Conservation (phyloP, 2,329 filamentous ascomycete genomes). For the Didymellaceae sp. region DNA sequence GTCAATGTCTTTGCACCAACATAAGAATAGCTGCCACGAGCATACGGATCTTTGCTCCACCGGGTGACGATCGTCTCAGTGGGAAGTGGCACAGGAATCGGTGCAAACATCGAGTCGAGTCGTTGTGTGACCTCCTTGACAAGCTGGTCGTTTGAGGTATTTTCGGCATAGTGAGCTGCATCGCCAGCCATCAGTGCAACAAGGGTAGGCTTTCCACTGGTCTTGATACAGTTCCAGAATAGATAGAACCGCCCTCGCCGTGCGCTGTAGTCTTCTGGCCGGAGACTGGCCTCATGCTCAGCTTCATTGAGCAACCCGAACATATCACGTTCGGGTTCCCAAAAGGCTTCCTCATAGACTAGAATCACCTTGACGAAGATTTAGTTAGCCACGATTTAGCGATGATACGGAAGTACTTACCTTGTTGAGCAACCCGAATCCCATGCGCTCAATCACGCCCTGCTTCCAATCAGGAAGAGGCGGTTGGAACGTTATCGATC, state of each 20-base stretch:
- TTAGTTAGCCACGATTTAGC: slow-evolving; percentile 14
- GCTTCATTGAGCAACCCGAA: slow-evolving; percentile 88
- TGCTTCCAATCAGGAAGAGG: slow-evolving; percentile 86
- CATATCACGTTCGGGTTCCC: slow-evolving; percentile 88
- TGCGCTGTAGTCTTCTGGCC: slow-evolving; percentile 78
- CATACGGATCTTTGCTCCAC: slow-evolving; percentile 90
- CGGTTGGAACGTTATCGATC: slow-evolving; percentile 83
- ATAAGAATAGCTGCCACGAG: slow-evolving; percentile 94
- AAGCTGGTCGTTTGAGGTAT: slow-evolving; percentile 74
- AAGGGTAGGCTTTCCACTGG: slow-evolving; percentile 82
- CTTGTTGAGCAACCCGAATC: slow-evolving; percentile 95
- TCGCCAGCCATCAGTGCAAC: slow-evolving; percentile 96
- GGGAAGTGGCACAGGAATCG: slow-evolving; percentile 71
- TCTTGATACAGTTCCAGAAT: slow-evolving; percentile 95
- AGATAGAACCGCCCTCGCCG: slow-evolving; percentile 93
- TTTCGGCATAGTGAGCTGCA: slow-evolving; percentile 87
- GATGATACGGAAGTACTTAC: slow-evolving; percentile 42
- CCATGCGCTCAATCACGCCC: slow-evolving; percentile 80
- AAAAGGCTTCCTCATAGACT: slow-evolving; percentile 88
- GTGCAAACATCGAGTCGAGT: slow-evolving; percentile 75
- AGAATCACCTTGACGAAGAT: slow-evolving; percentile 70
- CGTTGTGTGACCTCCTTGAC: slow-evolving; percentile 81
- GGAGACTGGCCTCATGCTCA: slow-evolving; percentile 70
- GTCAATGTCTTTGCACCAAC: slow-evolving; percentile 81
- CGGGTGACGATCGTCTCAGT: slow-evolving; percentile 87